A percentile compares a stretch with the other conserved stretches of the same genome.
These are phyloP conservation scores for Scheffersomyces parashehatae DNA, from an alignment of 1,139 yeast genomes.

Conservation along the genomic window DNA sequence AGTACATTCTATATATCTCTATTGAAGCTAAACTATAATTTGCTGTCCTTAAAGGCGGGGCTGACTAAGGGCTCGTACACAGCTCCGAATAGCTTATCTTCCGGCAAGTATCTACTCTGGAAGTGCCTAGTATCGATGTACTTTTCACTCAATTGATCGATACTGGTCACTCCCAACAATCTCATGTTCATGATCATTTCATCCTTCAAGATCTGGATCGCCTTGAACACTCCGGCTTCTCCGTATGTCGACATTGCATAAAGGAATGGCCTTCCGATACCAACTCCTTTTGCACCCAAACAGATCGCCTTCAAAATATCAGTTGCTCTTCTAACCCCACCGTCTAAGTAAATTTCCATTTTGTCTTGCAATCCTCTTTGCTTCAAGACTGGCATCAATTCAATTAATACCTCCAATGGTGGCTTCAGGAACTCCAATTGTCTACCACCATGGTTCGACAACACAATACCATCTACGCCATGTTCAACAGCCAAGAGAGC, in stretches of 20 bases:
- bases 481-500: constrained; percentile 61
- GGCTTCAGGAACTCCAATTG: constrained; percentile 69
- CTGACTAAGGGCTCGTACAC: constrained; percentile 41
- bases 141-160: constrained; percentile 60
- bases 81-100: constrained; percentile 35
- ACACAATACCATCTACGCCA: constrained; percentile 63
- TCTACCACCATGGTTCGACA: constrained; percentile 77
- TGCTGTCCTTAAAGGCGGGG: constrained; percentile 34
- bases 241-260: constrained; percentile 76
- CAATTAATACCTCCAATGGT: constrained; percentile 68
- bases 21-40: constrained; percentile 13
- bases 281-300: constrained; percentile 72
- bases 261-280: constrained; percentile 70
- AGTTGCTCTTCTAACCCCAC: constrained; percentile 72
- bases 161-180: constrained; percentile 69
- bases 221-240: constrained; percentile 74
- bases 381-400: constrained; percentile 57
- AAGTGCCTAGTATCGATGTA: constrained; percentile 31
- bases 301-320: constrained; percentile 68
- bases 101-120: constrained; percentile 25
- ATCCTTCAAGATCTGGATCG: constrained; percentile 74
- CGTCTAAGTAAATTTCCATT: constrained; percentile 55
- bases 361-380: constrained; percentile 46
- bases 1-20: background rate
- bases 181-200: constrained; percentile 90